phyloP scores from a whole-genome alignment of 345 rosid species.

The Lepidium aucheri region DNA sequence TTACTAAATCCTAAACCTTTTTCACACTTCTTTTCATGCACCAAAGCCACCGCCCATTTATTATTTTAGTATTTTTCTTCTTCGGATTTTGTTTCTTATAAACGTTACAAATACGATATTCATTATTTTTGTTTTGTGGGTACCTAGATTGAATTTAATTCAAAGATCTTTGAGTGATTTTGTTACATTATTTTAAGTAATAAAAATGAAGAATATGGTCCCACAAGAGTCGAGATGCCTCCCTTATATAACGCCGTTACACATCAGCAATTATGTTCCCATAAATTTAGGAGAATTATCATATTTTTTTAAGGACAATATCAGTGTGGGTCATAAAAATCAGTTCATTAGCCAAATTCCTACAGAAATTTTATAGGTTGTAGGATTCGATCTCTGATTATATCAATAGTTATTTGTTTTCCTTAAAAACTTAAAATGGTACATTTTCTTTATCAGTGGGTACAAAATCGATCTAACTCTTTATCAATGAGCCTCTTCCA shows the following conservation, averaged over 20 bases:
- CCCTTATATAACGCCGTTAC: slow-evolving; percentile 25
- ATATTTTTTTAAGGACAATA: too few species aligned
- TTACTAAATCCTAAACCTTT: slow-evolving; percentile 9
- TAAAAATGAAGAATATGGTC: slow-evolving; percentile 1
- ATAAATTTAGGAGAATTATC: slow-evolving; percentile 16
- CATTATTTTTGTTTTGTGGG: not conserved
- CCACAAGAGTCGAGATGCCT: slow-evolving; percentile 9
- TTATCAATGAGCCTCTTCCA: too few species aligned
- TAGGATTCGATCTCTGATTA: too few species aligned
- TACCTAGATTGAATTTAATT: slow-evolving; percentile 12
- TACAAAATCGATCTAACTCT: too few species aligned
- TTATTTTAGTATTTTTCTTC: not conserved
- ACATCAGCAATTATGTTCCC: slow-evolving; percentile 15
- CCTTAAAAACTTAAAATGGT: too few species aligned
- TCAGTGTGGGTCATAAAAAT: too few species aligned
- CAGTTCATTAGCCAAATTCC: too few species aligned
- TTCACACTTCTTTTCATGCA: slow-evolving; percentile 17
- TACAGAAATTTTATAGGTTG: too few species aligned
- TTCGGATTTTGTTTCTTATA: slow-evolving; percentile 12
- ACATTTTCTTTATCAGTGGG: too few species aligned
- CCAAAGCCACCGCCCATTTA: slow-evolving; percentile 28
- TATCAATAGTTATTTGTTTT: not conserved
- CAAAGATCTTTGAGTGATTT: slow-evolving; percentile 24
- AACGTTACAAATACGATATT: not conserved
- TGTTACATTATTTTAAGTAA: not conserved